phyloP scores from a whole-genome alignment of 2,329 filamentous ascomycete genomes.

The Aspergillus candidus region DNA sequence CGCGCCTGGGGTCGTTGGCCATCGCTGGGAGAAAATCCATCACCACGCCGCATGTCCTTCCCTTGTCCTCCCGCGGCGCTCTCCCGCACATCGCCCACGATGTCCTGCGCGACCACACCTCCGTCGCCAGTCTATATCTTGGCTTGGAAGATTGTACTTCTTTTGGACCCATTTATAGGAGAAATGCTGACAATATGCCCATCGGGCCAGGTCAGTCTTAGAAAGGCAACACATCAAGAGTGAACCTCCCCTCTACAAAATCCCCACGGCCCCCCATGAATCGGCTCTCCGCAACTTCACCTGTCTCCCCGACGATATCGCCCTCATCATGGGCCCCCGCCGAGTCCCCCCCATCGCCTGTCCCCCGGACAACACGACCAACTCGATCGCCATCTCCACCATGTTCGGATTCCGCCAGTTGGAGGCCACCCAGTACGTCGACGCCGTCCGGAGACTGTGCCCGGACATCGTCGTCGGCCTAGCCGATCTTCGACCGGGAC shows the following conservation, averaged over 20 bases:
- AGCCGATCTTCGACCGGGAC: conserved; percentile 63
- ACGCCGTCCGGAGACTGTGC: conserved; percentile 57
- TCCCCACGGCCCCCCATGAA: conserved; percentile 37
- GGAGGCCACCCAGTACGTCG: conserved; percentile 61
- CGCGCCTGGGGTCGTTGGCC: conserved; percentile 63
- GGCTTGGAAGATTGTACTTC: conserved; percentile 86
- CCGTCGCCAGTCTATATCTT: conserved; percentile 66
- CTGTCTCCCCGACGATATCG: conserved; percentile 57
- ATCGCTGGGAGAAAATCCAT: conserved; percentile 60
- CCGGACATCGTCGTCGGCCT: conserved; percentile 77
- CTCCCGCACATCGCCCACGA: conserved; percentile 88
- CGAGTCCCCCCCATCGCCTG: conserved; percentile 68
- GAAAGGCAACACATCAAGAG: conserved; percentile 47
- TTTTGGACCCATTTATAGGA: neutral
- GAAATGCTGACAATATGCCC: conserved; percentile 26
- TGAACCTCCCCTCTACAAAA: conserved; percentile 49
- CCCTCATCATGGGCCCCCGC: conserved; percentile 70
- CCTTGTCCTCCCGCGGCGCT: conserved; percentile 72
- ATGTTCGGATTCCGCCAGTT: conserved; percentile 77
- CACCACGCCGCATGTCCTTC: conserved; percentile 76
- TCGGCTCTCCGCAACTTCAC: conserved; percentile 71
- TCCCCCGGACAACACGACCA: conserved; percentile 62
- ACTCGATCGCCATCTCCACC: conserved; percentile 70
- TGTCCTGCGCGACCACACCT: conserved; percentile 60
- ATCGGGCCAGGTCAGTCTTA: conserved; percentile 49